Percentiles rank a stretch among this genome's conserved stretches.
These are phyloP conservation scores for Candida bentonensis DNA, from an alignment of 805 yeast species.

Conservation along the genomic window DNA sequence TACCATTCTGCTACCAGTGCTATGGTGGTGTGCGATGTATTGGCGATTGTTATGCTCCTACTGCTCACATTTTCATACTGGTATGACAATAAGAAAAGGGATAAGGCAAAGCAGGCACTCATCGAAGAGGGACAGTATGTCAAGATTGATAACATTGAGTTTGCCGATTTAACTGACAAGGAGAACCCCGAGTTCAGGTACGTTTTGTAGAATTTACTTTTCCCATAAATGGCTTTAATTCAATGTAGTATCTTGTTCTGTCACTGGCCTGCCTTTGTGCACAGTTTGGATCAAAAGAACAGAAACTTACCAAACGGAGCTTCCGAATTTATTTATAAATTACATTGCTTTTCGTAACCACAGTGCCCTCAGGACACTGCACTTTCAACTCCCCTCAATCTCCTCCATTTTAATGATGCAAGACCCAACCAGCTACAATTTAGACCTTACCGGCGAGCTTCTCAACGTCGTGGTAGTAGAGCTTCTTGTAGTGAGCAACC, in stretches of 20 bases:
- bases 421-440: slow-evolving; percentile 15
- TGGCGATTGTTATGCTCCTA: slow-evolving; percentile 23
- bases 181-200: neutral
- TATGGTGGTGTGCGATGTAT: slow-evolving; percentile 39
- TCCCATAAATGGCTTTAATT: slow-evolving; percentile 5
- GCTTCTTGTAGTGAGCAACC: slow-evolving; percentile 94
- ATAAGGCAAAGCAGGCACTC: too few species aligned
- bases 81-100: too few species aligned
- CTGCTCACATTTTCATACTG: too few species aligned
- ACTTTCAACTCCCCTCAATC: neutral
- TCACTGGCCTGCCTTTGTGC: too few species aligned
- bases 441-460: slow-evolving; percentile 96
- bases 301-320: too few species aligned
- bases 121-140: too few species aligned
- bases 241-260: too few species aligned
- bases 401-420: neutral
- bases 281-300: too few species aligned
- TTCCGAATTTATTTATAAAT: slow-evolving; percentile 1
- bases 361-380: neutral
- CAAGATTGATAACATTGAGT: neutral
- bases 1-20: slow-evolving; percentile 45
- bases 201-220: neutral
- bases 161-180: neutral
- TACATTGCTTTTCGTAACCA: slow-evolving; percentile 2
- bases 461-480: slow-evolving; percentile 87